Evolutionary conservation across 75 land plant species (phyloP).

Genomic region (Pinus tabuliformis): DNA sequence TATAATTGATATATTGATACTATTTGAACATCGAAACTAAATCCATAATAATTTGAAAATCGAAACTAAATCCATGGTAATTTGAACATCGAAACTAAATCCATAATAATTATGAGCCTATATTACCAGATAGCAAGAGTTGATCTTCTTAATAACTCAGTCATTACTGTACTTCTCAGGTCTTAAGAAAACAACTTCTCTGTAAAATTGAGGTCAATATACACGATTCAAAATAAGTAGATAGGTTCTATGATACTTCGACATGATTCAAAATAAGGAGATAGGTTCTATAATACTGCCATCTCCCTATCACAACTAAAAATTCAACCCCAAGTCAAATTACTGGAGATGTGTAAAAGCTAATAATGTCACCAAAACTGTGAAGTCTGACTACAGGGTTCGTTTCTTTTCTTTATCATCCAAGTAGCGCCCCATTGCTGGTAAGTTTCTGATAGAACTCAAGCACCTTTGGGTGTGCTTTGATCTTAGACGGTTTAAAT

Average conservation of each 20-base stretch:
- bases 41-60: neutral
- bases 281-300: neutral
- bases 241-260: neutral
- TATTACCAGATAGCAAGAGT: neutral
- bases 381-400: neutral
- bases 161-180: neutral
- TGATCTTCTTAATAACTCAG: neutral
- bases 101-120: neutral
- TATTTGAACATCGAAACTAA: neutral
- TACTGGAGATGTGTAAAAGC: neutral
- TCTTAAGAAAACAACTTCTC: too few species aligned
- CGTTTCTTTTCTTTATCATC: neutral
- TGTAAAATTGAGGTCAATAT: neutral
- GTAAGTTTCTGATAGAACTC: conserved; percentile 44
- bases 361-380: neutral
- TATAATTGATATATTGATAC: neutral
- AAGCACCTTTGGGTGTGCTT: conserved; percentile 58
- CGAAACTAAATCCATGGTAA: too few species aligned
- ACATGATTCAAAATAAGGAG: neutral
- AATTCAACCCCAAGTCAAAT: neutral
- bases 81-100: too few species aligned
- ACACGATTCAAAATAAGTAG: neutral
- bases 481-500: conserved; percentile 52
- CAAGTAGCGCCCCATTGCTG: neutral
- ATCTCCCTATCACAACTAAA: neutral